Evolutionary conservation across 495 filamentous ascomycete genomes (phyloP).

Genomic region (Trichoderma orchidacearum): DNA sequence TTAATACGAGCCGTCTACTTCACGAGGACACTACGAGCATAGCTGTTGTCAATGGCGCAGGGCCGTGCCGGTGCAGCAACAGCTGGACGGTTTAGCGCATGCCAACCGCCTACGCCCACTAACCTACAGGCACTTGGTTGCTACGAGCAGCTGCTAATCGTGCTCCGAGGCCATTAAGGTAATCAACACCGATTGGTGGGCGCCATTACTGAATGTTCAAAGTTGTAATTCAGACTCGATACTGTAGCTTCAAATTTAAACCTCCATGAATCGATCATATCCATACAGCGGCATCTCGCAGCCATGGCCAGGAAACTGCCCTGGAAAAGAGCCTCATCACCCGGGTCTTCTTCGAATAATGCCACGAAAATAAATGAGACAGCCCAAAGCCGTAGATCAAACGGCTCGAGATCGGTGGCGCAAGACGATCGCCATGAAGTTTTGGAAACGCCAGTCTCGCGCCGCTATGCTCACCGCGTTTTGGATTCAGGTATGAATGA

Average conservation of each 20-base stretch:
- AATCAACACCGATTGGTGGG: too few relatives aligned
- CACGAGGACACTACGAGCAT: too few relatives aligned
- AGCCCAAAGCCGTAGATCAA: not conserved
- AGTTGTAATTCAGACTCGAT: not conserved
- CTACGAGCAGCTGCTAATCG: too few relatives aligned
- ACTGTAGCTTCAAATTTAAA: not conserved
- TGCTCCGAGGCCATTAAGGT: too few relatives aligned
- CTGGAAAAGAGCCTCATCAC: conserved; percentile 7
- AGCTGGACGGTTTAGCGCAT: too few relatives aligned
- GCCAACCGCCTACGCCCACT: too few relatives aligned
- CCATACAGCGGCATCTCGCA: not conserved
- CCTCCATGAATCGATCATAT: too few relatives aligned
- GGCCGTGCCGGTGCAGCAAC: too few relatives aligned
- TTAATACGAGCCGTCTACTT: not conserved
- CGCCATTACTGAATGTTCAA: too few relatives aligned
- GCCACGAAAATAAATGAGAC: not conserved
- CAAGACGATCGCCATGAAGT: conserved; percentile 3
- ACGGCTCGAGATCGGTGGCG: not conserved
- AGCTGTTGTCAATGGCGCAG: too few relatives aligned
- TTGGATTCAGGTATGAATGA: not conserved
- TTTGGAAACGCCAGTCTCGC: not conserved
- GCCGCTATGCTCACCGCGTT: not conserved
- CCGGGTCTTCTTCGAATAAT: not conserved
- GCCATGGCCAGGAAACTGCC: conserved; percentile 17
- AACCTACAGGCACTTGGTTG: too few relatives aligned